phyloP scores from a whole-genome alignment of 2,329 filamentous ascomycete species.

The Ceratocystiopsis minuta region DNA sequence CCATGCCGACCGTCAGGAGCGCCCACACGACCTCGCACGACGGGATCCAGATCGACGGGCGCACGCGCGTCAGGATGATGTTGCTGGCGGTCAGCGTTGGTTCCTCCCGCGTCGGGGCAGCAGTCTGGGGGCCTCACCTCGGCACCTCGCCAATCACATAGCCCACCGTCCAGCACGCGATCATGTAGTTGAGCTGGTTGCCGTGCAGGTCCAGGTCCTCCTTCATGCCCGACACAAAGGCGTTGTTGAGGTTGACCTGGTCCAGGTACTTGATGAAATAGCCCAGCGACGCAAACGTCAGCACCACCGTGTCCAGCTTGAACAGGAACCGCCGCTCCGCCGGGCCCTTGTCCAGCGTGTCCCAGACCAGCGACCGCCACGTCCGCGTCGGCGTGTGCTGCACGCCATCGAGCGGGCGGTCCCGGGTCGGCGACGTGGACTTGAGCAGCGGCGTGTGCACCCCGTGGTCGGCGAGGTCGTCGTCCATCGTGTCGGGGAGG shows the following conservation, averaged over 20 bases:
- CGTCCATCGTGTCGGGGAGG: too few relatives aligned
- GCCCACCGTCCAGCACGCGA: slow-evolving; percentile 17
- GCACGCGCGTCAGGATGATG: slow-evolving; percentile 21
- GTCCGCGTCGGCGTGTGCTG: slow-evolving; percentile 11
- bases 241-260: slow-evolving; percentile 22
- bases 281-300: slow-evolving; percentile 21
- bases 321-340: slow-evolving; percentile 16
- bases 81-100: slow-evolving; percentile 10
- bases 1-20: slow-evolving; percentile 17
- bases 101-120: too few relatives aligned
- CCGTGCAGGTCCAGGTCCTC: slow-evolving; percentile 22
- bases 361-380: slow-evolving; percentile 31
- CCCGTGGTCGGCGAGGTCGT: too few relatives aligned
- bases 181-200: slow-evolving; percentile 22
- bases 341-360: slow-evolving; percentile 22
- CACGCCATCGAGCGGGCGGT: too few relatives aligned
- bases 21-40: slow-evolving; percentile 21
- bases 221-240: slow-evolving; percentile 29
- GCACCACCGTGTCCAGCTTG: slow-evolving; percentile 17
- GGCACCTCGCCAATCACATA: slow-evolving; percentile 22
- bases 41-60: slow-evolving; percentile 25
- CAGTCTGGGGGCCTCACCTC: slow-evolving; percentile 9
- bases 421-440: too few relatives aligned
- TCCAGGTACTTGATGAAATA: slow-evolving; percentile 28
- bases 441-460: too few relatives aligned